Evolutionary conservation across 2,329 filamentous ascomycete genomes (phyloP).

Genomic region (Cercospora zeae-maydis): DNA sequence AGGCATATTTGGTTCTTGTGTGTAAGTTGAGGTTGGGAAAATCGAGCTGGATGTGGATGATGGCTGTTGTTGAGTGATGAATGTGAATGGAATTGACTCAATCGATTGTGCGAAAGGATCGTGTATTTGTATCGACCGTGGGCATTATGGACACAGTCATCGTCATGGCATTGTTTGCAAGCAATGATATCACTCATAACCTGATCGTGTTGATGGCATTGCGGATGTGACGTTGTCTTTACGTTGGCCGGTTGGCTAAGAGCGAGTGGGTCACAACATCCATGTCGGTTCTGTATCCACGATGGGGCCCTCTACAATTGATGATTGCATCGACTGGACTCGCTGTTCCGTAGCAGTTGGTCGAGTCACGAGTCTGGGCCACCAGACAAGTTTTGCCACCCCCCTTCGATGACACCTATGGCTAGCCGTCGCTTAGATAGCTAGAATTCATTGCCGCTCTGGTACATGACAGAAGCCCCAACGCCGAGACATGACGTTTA

Average conservation of each 20-base stretch:
- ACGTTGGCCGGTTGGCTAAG: not conserved
- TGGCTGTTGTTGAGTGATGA: not conserved
- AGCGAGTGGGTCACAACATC: not conserved
- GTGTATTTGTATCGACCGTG: not conserved
- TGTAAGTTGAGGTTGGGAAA: not conserved
- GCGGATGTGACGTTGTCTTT: not conserved
- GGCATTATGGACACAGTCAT: not conserved
- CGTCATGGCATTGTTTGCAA: not conserved
- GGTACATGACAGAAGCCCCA: no score
- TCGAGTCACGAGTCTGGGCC: no score
- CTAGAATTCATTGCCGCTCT: not conserved
- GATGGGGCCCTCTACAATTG: not conserved
- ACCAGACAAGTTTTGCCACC: slow-evolving; percentile 34
- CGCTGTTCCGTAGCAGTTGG: no score
- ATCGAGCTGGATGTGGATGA: not conserved
- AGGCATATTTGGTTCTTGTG: not conserved
- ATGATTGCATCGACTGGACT: no score
- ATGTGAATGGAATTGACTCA: not conserved
- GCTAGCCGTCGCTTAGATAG: slow-evolving; percentile 16
- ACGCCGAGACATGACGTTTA: not conserved
- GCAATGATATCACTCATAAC: not conserved
- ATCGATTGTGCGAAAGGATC: not conserved
- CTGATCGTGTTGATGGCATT: not conserved
- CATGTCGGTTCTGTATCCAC: slow-evolving; percentile 39
- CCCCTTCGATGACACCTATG: slow-evolving; percentile 11